Conservation (phyloP, 2,329 filamentous ascomycete genomes). For the Claviceps lovelessii region DNA sequence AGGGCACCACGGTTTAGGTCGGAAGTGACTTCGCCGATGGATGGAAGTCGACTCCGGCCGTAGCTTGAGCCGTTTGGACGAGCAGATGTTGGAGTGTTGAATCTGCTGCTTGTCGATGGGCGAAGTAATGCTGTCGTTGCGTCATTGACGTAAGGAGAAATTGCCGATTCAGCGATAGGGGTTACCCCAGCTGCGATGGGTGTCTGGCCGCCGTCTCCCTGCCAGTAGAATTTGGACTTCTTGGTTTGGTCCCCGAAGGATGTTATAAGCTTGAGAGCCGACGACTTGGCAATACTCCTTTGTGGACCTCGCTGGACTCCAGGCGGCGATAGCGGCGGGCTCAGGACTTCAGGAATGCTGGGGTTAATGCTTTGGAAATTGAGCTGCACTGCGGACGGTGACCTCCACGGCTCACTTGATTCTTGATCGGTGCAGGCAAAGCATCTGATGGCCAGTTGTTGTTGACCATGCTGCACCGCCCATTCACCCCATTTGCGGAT, state of each 20-base stretch:
- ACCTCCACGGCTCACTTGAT: slow-evolving; percentile 74
- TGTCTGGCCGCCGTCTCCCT: slow-evolving; percentile 46
- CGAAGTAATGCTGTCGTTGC: slow-evolving; percentile 53
- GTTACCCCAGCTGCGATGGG: slow-evolving; percentile 74
- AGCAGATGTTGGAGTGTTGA: slow-evolving; percentile 56
- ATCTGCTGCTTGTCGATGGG: slow-evolving; percentile 51
- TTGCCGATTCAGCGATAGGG: slow-evolving; percentile 67
- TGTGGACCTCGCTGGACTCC: slow-evolving; percentile 44
- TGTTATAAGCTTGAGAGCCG: slow-evolving; percentile 81
- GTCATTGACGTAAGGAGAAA: slow-evolving; percentile 47
- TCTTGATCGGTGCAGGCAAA: slow-evolving; percentile 85
- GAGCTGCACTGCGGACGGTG: slow-evolving; percentile 57
- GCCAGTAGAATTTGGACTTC: slow-evolving; percentile 50
- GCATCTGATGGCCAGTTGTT: slow-evolving; percentile 80
- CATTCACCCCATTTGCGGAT: slow-evolving; percentile 91
- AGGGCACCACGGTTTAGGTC: slow-evolving; percentile 19
- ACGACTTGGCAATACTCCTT: slow-evolving; percentile 59
- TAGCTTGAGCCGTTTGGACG: slow-evolving; percentile 44
- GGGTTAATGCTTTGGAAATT: slow-evolving; percentile 40
- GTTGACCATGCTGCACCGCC: slow-evolving; percentile 72
- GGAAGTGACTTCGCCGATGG: slow-evolving; percentile 49
- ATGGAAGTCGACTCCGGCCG: slow-evolving; percentile 53
- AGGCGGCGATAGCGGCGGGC: slow-evolving; percentile 62
- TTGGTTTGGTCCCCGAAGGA: slow-evolving; percentile 55
- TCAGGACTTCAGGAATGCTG: slow-evolving; percentile 46